phyloP scores from a whole-genome alignment of 1,284 basidiomycete genomes.

The Apiotrichum montevideense region DNA sequence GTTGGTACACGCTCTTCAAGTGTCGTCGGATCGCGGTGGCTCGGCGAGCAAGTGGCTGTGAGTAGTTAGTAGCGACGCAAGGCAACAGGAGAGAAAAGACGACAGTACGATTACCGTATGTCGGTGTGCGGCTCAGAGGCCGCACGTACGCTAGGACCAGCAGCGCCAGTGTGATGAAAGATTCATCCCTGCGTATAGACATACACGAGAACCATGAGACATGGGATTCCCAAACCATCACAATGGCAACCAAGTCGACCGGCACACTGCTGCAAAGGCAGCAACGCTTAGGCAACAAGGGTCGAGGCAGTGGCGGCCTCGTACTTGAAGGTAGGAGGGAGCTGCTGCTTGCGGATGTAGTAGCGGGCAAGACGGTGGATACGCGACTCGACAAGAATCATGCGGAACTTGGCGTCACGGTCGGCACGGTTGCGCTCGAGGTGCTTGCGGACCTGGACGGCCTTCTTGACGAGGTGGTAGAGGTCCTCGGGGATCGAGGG shows the following conservation, averaged over 20 bases:
- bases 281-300: conserved; percentile 45
- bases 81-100: neutral
- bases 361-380: conserved; percentile 93
- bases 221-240: neutral
- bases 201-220: neutral
- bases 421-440: conserved; percentile 97
- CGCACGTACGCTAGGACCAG: conserved; percentile 8
- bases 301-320: conserved; percentile 82
- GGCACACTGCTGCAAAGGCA: neutral
- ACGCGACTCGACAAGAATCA: conserved; percentile 96
- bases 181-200: conserved; percentile 11
- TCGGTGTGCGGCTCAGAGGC: conserved; percentile 3
- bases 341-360: conserved; percentile 98
- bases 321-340: conserved; percentile 97
- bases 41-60: conserved; percentile 2
- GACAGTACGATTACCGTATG: conserved; percentile 4
- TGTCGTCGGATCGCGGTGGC: neutral
- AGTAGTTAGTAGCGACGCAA: conserved; percentile 1
- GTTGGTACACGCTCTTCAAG: neutral
- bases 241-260: neutral
- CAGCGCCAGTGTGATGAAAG: conserved; percentile 6
- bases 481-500: conserved; percentile 98
- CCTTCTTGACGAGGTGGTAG: conserved; percentile 99
- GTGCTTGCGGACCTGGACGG: conserved; percentile 97
- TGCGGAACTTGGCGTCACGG: conserved; percentile 95